Conservation (phyloP, 139 green algal genomes). For the Edaphochlamys debaryana region DNA sequence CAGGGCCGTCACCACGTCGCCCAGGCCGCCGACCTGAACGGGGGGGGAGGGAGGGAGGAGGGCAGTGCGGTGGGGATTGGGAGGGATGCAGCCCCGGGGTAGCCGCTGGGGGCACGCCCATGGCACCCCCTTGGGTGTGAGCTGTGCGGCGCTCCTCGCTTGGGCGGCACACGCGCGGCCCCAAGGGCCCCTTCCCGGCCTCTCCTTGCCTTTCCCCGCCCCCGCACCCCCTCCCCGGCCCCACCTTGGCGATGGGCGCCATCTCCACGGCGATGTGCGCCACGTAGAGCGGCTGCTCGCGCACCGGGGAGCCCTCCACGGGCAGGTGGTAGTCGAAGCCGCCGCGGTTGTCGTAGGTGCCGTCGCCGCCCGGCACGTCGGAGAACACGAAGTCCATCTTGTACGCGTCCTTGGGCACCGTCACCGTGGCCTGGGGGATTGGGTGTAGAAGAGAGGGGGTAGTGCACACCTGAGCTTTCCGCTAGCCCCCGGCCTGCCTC, state of each 20-base stretch:
- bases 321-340: conserved; percentile 97
- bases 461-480: too few relatives aligned
- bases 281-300: conserved; percentile 75
- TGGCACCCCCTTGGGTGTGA: too few relatives aligned
- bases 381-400: conserved; percentile 95
- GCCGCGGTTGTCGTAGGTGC: conserved; percentile 91
- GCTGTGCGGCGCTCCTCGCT: too few relatives aligned
- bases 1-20: conserved; percentile 93
- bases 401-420: conserved; percentile 87
- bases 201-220: not conserved
- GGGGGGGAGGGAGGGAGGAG: not conserved
- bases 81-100: too few relatives aligned
- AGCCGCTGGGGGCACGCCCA: too few relatives aligned
- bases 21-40: conserved; percentile 82
- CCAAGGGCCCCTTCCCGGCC: too few relatives aligned
- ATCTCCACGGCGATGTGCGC: conserved; percentile 98
- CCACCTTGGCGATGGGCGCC: conserved; percentile 97
- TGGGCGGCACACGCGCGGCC: too few relatives aligned
- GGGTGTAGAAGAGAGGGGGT: too few relatives aligned
- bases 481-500: too few relatives aligned
- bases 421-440: conserved; percentile 48
- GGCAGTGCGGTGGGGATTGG: too few relatives aligned
- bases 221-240: not conserved
- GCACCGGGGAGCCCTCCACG: conserved; percentile 66
- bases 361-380: conserved; percentile 73